These are phyloP conservation scores for Takashimella tepidaria DNA, from an alignment of 1,284 basidiomycete genomes.

Conservation along the genomic window DNA sequence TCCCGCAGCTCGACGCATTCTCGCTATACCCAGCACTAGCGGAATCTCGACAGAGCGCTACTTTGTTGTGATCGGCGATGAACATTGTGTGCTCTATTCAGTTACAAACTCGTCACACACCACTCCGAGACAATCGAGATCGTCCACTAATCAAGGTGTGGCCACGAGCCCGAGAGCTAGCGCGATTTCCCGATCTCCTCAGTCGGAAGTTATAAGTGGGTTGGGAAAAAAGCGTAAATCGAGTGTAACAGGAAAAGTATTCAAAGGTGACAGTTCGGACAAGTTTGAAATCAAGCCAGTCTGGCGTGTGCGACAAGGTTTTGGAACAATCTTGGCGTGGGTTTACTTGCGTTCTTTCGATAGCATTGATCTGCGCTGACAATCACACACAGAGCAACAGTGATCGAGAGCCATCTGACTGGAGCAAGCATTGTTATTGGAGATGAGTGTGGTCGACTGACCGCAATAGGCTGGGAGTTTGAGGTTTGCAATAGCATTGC, in stretches of 20 bases:
- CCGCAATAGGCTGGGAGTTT: conserved; percentile 58
- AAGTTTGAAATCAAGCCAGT: conserved; percentile 31
- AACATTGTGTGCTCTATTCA: conserved; percentile 36
- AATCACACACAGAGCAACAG: conserved; percentile 54
- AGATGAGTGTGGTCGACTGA: conserved; percentile 70
- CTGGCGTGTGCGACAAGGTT: conserved; percentile 45
- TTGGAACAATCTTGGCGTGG: conserved; percentile 42
- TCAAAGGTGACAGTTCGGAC: conserved; percentile 12
- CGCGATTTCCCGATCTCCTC: conserved; percentile 28
- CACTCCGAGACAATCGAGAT: background rate
- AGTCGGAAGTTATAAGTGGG: conserved; percentile 29
- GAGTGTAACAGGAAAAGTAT: conserved; percentile 24
- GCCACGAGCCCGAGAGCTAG: conserved; percentile 27
- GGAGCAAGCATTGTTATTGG: conserved; percentile 61
- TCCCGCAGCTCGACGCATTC: conserved; percentile 35
- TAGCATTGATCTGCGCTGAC: conserved; percentile 21
- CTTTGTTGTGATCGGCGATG: conserved; percentile 42
- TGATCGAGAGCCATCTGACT: conserved; percentile 14
- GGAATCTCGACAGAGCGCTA: conserved; percentile 1
- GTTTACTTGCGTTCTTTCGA: conserved; percentile 14
- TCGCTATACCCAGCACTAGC: conserved; percentile 19
- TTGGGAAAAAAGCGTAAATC: conserved; percentile 37
- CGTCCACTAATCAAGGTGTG: conserved; percentile 2
- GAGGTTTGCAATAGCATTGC: conserved; percentile 26
- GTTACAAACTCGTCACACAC: conserved; percentile 6